Percentiles rank a stretch among this genome's conserved stretches.
These are phyloP conservation scores for Neurospora hispaniola DNA, from an alignment of 495 filamentous ascomycete species.

Conservation along the genomic window DNA sequence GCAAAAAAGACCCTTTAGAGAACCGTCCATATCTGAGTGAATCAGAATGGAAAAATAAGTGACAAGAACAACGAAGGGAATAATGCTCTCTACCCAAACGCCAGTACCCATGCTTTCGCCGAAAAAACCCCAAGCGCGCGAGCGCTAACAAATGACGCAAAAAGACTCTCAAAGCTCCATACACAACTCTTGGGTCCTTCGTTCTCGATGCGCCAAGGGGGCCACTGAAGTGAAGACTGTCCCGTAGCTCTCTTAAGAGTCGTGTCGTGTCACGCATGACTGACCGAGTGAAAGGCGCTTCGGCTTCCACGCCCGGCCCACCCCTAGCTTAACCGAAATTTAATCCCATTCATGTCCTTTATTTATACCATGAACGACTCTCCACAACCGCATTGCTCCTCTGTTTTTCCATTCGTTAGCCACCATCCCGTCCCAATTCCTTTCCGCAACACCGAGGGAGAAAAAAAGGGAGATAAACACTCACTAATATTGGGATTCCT, in stretches of 20 bases:
- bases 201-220: neutral
- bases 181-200: neutral
- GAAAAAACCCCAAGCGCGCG: neutral
- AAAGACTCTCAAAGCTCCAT: neutral
- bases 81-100: constrained; percentile 1
- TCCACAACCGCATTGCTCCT: constrained; percentile 94
- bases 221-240: neutral
- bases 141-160: neutral
- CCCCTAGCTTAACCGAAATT: neutral
- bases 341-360: constrained; percentile 2
- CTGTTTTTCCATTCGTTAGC: constrained; percentile 41
- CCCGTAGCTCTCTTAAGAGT: neutral
- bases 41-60: neutral
- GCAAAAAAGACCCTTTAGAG: neutral
- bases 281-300: neutral
- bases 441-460: no score
- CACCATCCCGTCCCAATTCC: no score
- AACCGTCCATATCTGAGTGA: neutral
- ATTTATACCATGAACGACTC: constrained; percentile 87
- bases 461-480: constrained; percentile 25
- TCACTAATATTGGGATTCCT: constrained; percentile 96
- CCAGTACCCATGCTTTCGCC: constrained; percentile 1
- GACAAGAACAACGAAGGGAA: neutral
- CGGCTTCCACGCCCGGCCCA: neutral
- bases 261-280: neutral